These are phyloP conservation scores for Trichoderma atrobrunneum DNA, from an alignment of 2,329 filamentous ascomycete genomes.

Conservation along the genomic window DNA sequence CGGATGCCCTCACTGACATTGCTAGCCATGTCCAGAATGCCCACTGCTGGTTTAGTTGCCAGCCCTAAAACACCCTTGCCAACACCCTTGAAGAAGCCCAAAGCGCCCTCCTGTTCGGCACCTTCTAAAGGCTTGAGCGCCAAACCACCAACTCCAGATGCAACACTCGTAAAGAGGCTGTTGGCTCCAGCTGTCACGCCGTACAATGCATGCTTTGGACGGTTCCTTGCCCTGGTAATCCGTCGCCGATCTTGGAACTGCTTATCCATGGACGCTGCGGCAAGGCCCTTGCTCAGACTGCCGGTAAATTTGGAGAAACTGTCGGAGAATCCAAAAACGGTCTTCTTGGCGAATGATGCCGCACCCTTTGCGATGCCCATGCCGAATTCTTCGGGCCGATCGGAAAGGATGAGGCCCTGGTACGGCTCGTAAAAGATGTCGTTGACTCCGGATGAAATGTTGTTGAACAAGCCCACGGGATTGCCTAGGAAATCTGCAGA, in stretches of 20 bases:
- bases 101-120: constrained; percentile 88
- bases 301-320: constrained; percentile 98
- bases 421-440: constrained; percentile 99
- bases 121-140: constrained; percentile 93
- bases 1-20: constrained; percentile 97
- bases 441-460: constrained; percentile 91
- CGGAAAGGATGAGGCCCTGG: constrained; percentile 93
- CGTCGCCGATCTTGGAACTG: constrained; percentile 96
- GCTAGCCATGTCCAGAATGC: constrained; percentile 93
- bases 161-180: constrained; percentile 87
- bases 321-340: constrained; percentile 94
- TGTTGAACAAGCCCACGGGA: constrained; percentile 96
- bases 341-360: constrained; percentile 97
- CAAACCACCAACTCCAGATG: constrained; percentile 88
- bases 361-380: constrained; percentile 95
- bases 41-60: constrained; percentile 96
- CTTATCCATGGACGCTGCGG: constrained; percentile 93
- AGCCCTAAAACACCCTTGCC: constrained; percentile 91
- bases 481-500: constrained; percentile 98
- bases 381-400: constrained; percentile 91
- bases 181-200: constrained; percentile 95
- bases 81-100: constrained; percentile 96
- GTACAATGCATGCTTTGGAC: constrained; percentile 95
- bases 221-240: constrained; percentile 87
- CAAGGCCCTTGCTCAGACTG: constrained; percentile 92